Percentiles rank a stretch among this genome's conserved stretches.
Evolutionary conservation across 1,284 basidiomycete genomes (phyloP).

Genomic region (Boletus sp.): DNA sequence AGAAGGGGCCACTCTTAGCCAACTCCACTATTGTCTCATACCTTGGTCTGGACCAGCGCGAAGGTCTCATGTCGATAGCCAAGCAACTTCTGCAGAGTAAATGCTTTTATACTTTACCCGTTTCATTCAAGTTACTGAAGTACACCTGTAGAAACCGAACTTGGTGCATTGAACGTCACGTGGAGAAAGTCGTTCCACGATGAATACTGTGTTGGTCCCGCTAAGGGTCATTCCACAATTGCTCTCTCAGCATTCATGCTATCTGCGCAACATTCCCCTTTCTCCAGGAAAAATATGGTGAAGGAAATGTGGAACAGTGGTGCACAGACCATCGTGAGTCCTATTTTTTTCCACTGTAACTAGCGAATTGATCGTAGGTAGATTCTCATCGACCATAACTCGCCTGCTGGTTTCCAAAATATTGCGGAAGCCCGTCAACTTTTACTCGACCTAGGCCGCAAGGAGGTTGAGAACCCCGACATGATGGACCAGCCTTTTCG

Average conservation of each 20-base stretch:
- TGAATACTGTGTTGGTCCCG: constrained; percentile 38
- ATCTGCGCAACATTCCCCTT: constrained; percentile 61
- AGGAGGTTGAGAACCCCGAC: constrained; percentile 49
- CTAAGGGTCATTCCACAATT: constrained; percentile 50
- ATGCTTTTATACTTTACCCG: constrained; percentile 12
- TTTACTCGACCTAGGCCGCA: constrained; percentile 65
- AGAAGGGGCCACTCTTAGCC: constrained; percentile 38
- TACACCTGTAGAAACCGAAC: constrained; percentile 41
- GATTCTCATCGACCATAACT: constrained; percentile 86
- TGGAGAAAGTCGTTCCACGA: constrained; percentile 59
- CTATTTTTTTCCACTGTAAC: constrained; percentile 17
- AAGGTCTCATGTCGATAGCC: constrained; percentile 62
- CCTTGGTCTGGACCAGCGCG: constrained; percentile 66
- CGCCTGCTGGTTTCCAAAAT: constrained; percentile 71
- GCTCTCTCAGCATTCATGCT: constrained; percentile 86
- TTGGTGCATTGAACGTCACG: constrained; percentile 40
- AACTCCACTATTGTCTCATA: constrained; percentile 57
- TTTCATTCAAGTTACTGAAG: constrained; percentile 12
- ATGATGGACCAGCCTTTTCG: constrained; percentile 35
- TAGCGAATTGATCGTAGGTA: constrained; percentile 30
- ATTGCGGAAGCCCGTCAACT: constrained; percentile 83
- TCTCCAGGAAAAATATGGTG: constrained; percentile 65
- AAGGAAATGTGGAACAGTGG: constrained; percentile 89
- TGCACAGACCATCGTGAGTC: constrained; percentile 69
- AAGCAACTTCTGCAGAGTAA: constrained; percentile 58